Conservation (phyloP, 169 alveolate genomes). For the Plasmodium berghei region DNA sequence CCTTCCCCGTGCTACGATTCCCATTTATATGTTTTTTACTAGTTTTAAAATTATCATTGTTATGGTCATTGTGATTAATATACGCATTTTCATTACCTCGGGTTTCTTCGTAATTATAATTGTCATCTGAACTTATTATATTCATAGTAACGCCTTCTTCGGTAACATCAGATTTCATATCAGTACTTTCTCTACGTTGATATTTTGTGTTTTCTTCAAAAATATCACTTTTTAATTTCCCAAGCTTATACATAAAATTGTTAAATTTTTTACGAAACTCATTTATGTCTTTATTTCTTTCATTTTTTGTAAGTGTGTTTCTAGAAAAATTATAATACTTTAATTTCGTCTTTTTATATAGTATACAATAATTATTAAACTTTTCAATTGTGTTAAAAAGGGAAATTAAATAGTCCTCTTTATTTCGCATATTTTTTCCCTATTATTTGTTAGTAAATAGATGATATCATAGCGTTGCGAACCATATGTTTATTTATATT, state of each 20-base stretch:
- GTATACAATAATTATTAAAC: conserved; percentile 26
- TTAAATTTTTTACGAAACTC: conserved; percentile 25
- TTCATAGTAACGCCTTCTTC: background rate
- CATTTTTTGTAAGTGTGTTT: conserved; percentile 28
- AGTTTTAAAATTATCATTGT: background rate
- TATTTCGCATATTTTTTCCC: conserved; percentile 43
- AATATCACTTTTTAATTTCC: conserved; percentile 14
- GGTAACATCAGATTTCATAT: background rate
- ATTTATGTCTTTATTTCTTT: conserved; percentile 25
- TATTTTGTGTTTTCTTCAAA: conserved; percentile 3
- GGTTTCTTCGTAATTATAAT: background rate
- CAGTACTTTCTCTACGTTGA: conserved; percentile 1
- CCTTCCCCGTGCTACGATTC: background rate
- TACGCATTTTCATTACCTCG: background rate
- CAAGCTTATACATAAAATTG: conserved; percentile 25
- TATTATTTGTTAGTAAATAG: conserved; percentile 2
- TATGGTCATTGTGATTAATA: background rate
- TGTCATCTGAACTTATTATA: background rate
- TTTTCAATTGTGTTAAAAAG: conserved; percentile 50
- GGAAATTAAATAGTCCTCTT: conserved; percentile 34
- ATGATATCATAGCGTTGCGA: background rate
- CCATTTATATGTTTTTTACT: background rate
- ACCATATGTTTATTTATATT: background rate
- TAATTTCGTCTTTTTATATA: conserved; percentile 37
- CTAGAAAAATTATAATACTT: conserved; percentile 22